Percentiles rank a stretch among this genome's conserved stretches.
phyloP scores from a whole-genome alignment of 495 filamentous ascomycete genomes.

The Penicillium cataractarum region DNA sequence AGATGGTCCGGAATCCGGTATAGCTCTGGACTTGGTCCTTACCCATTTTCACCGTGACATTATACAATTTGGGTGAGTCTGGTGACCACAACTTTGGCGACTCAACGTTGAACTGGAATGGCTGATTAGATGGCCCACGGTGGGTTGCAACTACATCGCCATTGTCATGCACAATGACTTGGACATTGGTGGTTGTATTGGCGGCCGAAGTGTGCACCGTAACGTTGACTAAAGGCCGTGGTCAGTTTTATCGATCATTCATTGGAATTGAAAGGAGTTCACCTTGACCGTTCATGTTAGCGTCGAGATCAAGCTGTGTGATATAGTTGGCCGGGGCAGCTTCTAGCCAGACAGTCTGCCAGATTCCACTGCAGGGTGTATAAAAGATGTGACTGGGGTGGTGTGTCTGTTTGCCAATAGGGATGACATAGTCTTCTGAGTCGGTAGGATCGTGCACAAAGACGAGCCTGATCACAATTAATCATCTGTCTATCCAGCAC shows the following conservation, averaged over 20 bases:
- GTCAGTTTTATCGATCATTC: constrained; percentile 16
- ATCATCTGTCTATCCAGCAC: background rate
- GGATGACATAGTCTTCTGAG: constrained; percentile 53
- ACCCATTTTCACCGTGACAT: constrained; percentile 59
- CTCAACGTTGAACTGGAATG: constrained; percentile 56
- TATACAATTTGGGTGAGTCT: constrained; percentile 62
- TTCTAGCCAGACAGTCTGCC: constrained; percentile 72
- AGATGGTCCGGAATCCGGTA: constrained; percentile 68
- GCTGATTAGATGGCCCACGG: constrained; percentile 43
- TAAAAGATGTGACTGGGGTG: constrained; percentile 68
- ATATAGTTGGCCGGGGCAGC: constrained; percentile 58
- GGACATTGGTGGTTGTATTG: constrained; percentile 36
- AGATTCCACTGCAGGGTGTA: constrained; percentile 69
- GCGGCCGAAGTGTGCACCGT: constrained; percentile 47
- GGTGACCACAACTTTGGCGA: constrained; percentile 63
- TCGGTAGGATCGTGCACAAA: constrained; percentile 70
- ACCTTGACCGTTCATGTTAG: constrained; percentile 64
- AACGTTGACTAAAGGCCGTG: constrained; percentile 47
- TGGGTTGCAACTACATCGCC: constrained; percentile 42
- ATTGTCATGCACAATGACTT: constrained; percentile 49
- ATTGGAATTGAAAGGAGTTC: constrained; percentile 13
- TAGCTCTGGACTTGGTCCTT: constrained; percentile 61
- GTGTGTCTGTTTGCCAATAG: constrained; percentile 66
- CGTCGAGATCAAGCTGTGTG: constrained; percentile 55
- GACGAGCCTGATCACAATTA: constrained; percentile 46